A percentile compares a stretch with the other conserved stretches of the same genome.
phyloP scores from a whole-genome alignment of 305 asterid species.

The Fraxinus latifolia region DNA sequence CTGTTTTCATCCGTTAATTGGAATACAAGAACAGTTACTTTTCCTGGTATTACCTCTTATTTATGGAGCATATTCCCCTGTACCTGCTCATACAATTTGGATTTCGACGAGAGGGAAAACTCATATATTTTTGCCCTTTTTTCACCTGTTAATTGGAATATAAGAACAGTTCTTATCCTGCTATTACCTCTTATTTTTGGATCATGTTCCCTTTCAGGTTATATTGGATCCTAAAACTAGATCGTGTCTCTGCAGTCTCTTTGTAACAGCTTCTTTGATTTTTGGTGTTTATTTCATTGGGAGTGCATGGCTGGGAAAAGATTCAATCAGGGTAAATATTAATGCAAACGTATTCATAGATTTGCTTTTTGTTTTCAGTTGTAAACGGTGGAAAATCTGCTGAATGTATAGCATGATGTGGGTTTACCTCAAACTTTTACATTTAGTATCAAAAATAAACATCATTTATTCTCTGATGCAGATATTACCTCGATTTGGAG shows the following conservation, averaged over 20 bases:
- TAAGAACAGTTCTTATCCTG: neutral
- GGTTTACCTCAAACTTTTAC: neutral
- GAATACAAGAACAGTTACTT: neutral
- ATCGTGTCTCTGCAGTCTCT: conserved; percentile 54
- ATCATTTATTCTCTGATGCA: conserved; percentile 22
- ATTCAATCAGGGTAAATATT: conserved; percentile 40
- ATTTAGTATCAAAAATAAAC: neutral
- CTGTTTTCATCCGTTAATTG: neutral
- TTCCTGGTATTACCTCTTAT: conserved; percentile 7
- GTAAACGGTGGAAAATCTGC: neutral
- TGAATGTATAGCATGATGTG: neutral
- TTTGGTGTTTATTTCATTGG: conserved; percentile 59
- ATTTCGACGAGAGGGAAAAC: neutral
- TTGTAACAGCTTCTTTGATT: conserved; percentile 49
- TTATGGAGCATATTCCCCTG: conserved; percentile 19
- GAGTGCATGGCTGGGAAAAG: conserved; percentile 50
- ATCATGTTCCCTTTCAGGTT: conserved; percentile 43
- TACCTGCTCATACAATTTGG: neutral
- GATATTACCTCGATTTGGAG: conserved; percentile 43
- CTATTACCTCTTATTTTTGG: conserved; percentile 14
- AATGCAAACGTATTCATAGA: conserved; percentile 4
- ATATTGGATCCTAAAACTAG: conserved; percentile 54
- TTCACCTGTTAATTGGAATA: neutral
- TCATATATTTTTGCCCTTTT: neutral
- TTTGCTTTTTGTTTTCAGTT: neutral